phyloP scores from a whole-genome alignment of 2,329 filamentous ascomycete genomes.

The Colletotrichum graminicola region DNA sequence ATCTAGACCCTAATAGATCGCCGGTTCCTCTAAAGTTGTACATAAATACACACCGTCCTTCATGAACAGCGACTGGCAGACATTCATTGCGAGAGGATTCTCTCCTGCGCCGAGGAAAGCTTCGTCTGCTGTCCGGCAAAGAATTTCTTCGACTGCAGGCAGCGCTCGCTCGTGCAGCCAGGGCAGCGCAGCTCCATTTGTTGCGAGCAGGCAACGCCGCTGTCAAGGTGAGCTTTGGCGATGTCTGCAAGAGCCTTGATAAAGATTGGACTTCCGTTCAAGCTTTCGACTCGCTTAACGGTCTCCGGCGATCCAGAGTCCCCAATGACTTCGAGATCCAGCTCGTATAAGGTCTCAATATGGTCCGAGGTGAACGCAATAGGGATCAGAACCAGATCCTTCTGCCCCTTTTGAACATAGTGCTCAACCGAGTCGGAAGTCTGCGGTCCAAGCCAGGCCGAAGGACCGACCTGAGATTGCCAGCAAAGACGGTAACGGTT shows the following conservation, averaged over 20 bases:
- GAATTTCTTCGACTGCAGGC: conserved; percentile 80
- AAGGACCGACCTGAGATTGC: conserved; percentile 98
- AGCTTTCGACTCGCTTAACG: conserved; percentile 89
- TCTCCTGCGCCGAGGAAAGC: conserved; percentile 22
- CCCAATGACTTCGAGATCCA: conserved; percentile 95
- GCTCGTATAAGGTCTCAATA: conserved; percentile 95
- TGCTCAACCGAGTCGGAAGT: conserved; percentile 89
- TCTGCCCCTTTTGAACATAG: conserved; percentile 92
- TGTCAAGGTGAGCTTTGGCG: conserved; percentile 82
- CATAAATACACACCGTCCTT: conserved; percentile 29
- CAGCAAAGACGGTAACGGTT: conserved; percentile 96
- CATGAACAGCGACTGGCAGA: background rate
- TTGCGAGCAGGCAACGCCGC: conserved; percentile 75
- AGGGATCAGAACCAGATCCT: conserved; percentile 89
- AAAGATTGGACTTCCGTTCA: conserved; percentile 92
- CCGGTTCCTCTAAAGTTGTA: conserved; percentile 21
- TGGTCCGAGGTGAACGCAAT: conserved; percentile 99
- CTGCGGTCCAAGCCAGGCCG: conserved; percentile 94
- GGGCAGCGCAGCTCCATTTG: conserved; percentile 95
- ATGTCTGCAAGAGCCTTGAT: conserved; percentile 91
- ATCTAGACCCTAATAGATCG: conserved; percentile 34
- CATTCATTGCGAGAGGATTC: conserved; percentile 20
- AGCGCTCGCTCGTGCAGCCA: conserved; percentile 90
- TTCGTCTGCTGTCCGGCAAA: conserved; percentile 59
- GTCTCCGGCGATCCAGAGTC: conserved; percentile 82